phyloP scores from a whole-genome alignment of 2,329 filamentous ascomycete species.

The Simplicillium aogashimaense region DNA sequence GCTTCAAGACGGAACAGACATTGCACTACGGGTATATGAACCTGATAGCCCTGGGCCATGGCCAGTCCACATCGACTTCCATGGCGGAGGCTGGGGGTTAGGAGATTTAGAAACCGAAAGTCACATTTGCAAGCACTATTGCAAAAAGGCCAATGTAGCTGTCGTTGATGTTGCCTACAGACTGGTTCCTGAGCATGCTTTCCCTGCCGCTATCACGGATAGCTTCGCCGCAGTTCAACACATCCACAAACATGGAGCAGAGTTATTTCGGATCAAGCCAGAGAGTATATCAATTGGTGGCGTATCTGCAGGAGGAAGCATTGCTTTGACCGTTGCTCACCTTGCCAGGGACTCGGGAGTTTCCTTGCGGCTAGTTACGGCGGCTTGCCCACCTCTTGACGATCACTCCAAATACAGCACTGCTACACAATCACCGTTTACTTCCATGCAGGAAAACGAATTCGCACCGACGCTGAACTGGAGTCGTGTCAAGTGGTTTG shows the following conservation, averaged over 20 bases:
- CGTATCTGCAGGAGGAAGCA: conserved; percentile 32
- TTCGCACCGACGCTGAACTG: conserved; percentile 32
- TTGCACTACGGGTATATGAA: conserved; percentile 32
- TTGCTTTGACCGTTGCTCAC: conserved; percentile 27
- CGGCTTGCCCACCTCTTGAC: conserved; percentile 28
- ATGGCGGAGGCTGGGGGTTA: conserved; percentile 39
- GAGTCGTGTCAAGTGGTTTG: conserved; percentile 30
- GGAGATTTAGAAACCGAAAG: conserved; percentile 39
- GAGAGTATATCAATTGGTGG: conserved; percentile 31
- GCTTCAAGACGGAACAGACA: conserved; percentile 17
- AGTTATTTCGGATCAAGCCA: conserved; percentile 25
- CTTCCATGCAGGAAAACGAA: conserved; percentile 29
- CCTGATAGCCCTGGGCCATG: conserved; percentile 28
- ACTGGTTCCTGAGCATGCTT: conserved; percentile 37
- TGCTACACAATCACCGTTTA: conserved; percentile 25
- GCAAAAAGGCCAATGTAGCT: conserved; percentile 28
- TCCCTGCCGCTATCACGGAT: conserved; percentile 38
- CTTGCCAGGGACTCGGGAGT: conserved; percentile 27
- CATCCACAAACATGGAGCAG: conserved; percentile 21
- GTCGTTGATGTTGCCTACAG: conserved; percentile 43
- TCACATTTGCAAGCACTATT: conserved; percentile 37
- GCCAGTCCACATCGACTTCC: conserved; percentile 38
- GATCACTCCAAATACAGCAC: conserved; percentile 25
- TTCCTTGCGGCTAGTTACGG: conserved; percentile 25
- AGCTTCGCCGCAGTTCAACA: conserved; percentile 33